A percentile compares a stretch with the other conserved stretches of the same genome.
Evolutionary conservation across 2,329 filamentous ascomycete species (phyloP).

Genomic region (Diaporthe batatas): DNA sequence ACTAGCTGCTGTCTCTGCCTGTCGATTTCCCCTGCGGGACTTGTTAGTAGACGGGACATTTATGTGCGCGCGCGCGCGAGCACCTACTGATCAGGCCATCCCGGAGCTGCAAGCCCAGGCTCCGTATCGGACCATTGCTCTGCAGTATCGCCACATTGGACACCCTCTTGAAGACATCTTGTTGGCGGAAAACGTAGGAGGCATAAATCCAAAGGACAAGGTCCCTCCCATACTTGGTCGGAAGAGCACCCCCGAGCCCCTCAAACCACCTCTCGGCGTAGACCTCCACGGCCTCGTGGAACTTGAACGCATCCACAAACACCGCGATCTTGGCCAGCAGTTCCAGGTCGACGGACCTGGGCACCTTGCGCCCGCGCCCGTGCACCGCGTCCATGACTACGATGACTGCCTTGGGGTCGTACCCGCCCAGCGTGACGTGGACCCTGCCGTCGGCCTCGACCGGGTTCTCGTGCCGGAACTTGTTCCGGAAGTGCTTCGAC

Average conservation of each 20-base stretch:
- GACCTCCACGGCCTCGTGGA: slow-evolving; percentile 57
- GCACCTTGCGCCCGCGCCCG: slow-evolving; percentile 56
- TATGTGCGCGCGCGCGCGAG: neutral
- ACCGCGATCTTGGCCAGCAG: slow-evolving; percentile 59
- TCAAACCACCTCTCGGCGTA: slow-evolving; percentile 58
- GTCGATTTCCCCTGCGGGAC: slow-evolving; percentile 47
- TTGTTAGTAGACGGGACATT: neutral
- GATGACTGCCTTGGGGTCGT: slow-evolving; percentile 55
- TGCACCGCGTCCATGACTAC: slow-evolving; percentile 62
- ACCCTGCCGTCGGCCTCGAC: slow-evolving; percentile 49
- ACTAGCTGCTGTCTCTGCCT: slow-evolving; percentile 47
- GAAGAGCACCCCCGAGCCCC: slow-evolving; percentile 42
- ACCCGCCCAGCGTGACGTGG: slow-evolving; percentile 49
- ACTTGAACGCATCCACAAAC: slow-evolving; percentile 58
- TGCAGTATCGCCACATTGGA: slow-evolving; percentile 47
- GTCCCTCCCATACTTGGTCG: slow-evolving; percentile 43
- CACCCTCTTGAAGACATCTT: slow-evolving; percentile 47
- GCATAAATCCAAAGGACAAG: slow-evolving; percentile 51
- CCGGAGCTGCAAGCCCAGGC: slow-evolving; percentile 48
- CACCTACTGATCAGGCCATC: slow-evolving; percentile 49
- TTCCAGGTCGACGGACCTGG: slow-evolving; percentile 54
- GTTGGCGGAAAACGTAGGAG: slow-evolving; percentile 49
- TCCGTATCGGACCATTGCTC: slow-evolving; percentile 46
- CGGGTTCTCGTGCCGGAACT: slow-evolving; percentile 41
- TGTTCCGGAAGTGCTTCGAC: slow-evolving; percentile 46